These are phyloP conservation scores for Neonectria neomacrospora DNA, from an alignment of 2,329 filamentous ascomycete species.

Conservation along the genomic window DNA sequence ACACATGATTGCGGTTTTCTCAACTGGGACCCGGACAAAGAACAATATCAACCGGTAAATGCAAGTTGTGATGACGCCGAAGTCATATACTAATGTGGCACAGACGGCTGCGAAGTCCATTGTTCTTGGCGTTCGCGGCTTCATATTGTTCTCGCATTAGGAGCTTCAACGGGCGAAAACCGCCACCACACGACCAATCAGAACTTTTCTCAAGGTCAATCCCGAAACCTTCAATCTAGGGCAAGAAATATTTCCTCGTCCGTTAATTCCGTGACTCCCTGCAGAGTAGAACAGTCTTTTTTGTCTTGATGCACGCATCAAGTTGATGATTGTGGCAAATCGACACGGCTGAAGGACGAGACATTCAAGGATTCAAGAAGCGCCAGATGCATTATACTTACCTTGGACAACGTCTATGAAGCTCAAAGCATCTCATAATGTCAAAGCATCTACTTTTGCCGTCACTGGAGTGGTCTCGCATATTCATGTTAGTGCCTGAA, in stretches of 20 bases:
- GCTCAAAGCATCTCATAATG: background rate
- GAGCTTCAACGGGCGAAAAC: background rate
- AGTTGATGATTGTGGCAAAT: background rate
- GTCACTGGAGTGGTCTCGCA: background rate
- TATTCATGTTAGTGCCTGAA: constrained; percentile 8
- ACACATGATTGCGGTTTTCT: constrained; percentile 4
- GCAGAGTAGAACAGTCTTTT: background rate
- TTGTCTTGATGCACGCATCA: background rate
- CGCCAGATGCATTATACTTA: too few species aligned
- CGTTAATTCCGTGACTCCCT: background rate
- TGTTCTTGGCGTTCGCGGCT: constrained; percentile 6
- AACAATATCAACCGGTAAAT: constrained; percentile 30
- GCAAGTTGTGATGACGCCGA: background rate
- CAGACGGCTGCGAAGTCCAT: constrained; percentile 3
- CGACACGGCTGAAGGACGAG: background rate
- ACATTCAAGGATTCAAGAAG: background rate
- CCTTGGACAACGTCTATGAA: background rate
- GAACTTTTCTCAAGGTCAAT: background rate
- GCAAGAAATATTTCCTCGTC: background rate
- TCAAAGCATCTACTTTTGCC: background rate
- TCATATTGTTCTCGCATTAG: constrained; percentile 4
- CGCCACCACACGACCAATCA: background rate
- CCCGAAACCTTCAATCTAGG: background rate
- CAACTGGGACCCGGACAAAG: constrained; percentile 31
- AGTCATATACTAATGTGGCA: background rate